Conservation (phyloP, 1,139 yeast genomes). For the Suhomyces maxii region DNA sequence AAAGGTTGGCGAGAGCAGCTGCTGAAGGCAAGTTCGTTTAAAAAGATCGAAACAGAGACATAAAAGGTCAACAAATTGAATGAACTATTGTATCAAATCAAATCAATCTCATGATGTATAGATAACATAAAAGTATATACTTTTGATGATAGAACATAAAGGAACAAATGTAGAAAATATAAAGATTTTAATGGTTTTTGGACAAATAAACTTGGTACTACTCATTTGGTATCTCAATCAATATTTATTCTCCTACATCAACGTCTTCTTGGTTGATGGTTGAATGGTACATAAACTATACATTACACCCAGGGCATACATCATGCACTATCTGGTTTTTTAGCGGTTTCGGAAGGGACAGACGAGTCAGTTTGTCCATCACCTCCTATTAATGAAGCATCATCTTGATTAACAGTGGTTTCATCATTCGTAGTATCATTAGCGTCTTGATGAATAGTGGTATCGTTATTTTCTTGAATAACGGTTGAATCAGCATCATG, state of each 20-base stretch:
- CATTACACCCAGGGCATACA: constrained; percentile 2
- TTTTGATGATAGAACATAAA: background rate
- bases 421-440: constrained; percentile 48
- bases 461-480: constrained; percentile 41
- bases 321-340: constrained; percentile 6
- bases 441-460: constrained; percentile 45
- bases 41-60: too few relatives aligned
- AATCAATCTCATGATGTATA: too few relatives aligned
- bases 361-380: constrained; percentile 9
- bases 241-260: background rate
- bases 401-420: constrained; percentile 36
- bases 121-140: too few relatives aligned
- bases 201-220: too few relatives aligned
- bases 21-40: constrained; percentile 34
- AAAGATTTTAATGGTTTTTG: too few relatives aligned
- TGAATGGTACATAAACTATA: constrained; percentile 1
- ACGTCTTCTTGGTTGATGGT: background rate
- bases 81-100: too few relatives aligned
- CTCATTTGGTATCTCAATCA: background rate
- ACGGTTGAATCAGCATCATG: constrained; percentile 39
- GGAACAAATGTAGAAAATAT: constrained; percentile 3
- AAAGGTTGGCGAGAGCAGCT: constrained; percentile 48
- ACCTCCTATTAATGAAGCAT: constrained; percentile 26
- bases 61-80: background rate
- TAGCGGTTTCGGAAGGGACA: constrained; percentile 6